phyloP scores from a whole-genome alignment of 2,329 filamentous ascomycete genomes.

The Venturia oleaginea region DNA sequence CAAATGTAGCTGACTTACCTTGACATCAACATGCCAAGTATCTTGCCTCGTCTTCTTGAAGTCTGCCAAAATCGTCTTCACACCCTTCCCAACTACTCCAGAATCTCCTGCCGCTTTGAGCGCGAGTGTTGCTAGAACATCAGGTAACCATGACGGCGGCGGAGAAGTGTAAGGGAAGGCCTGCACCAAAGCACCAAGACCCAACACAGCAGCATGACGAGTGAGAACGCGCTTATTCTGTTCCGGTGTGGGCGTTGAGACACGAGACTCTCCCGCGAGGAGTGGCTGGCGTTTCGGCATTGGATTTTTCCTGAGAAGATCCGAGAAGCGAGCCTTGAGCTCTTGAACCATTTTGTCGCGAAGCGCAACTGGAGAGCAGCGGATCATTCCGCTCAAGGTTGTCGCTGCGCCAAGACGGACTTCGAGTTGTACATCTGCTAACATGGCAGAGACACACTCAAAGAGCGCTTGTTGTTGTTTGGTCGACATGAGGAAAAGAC shows the following conservation, averaged over 20 bases:
- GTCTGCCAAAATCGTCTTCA: constrained; percentile 86
- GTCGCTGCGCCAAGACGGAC: constrained; percentile 88
- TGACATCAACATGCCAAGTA: constrained; percentile 96
- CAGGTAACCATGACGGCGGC: constrained; percentile 87
- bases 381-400: constrained; percentile 93
- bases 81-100: constrained; percentile 89
- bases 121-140: constrained; percentile 77
- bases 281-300: constrained; percentile 62
- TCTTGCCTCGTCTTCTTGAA: constrained; percentile 99
- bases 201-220: constrained; percentile 84
- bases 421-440: constrained; percentile 83
- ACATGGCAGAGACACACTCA: constrained; percentile 89
- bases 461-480: constrained; percentile 74
- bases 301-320: constrained; percentile 70
- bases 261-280: constrained; percentile 4
- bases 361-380: constrained; percentile 76
- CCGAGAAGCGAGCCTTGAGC: constrained; percentile 71
- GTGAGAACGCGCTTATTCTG: constrained; percentile 68
- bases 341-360: constrained; percentile 68
- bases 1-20: constrained; percentile 51
- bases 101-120: constrained; percentile 78
- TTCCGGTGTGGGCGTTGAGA: constrained; percentile 56
- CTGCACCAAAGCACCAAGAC: constrained; percentile 81
- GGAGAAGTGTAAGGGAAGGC: constrained; percentile 95
- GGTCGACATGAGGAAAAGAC: constrained; percentile 74